Evolutionary conservation across 2,329 filamentous ascomycete genomes (phyloP), one percentile per base, ranked within the genome.

Genomic region (Orbilia javanica): DNA sequence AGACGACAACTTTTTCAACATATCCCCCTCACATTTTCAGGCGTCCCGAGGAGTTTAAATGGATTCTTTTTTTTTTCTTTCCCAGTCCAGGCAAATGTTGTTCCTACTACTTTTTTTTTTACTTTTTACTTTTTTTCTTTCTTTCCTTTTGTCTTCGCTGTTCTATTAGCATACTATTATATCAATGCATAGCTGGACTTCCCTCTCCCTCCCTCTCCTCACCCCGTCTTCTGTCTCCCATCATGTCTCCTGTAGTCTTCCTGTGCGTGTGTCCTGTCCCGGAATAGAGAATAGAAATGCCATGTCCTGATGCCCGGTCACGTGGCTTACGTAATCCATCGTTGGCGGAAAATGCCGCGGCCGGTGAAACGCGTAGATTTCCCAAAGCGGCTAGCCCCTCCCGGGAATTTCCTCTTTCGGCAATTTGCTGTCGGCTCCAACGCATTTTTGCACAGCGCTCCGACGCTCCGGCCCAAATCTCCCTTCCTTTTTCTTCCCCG

Each of bases 11-110:
- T 27, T 36, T 46, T 55, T 13, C 44, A 48, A 39, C 48, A 68
- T 63, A 64, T 77, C 48, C 57, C n/a, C 31, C 53, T 62, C 46
- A 68, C 67, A 78, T 78, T 78, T 72, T 78, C 74, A 72, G 74
- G 74, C 74, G 74, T 78, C 74, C 34, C 50, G 29, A 72, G 74
- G 74, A 72, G 67, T 72, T 70, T 46, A 60, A 29, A 34, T 57
- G 48, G 39, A 62, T 67, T 60, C 29, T 42, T 25, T 44, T 57
- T 50, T 60, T 50, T 27, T n/a, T 46, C 46, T 36, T 66, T 60
- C 20, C 10, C 31, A 34, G 5, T 34, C 10, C 31, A 34, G n/a
- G n/a, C 36, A 39, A 5, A 15, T 20, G 5, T 18, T 68, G 20
- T 46, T 44, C 20, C 22, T 62, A 4, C 20, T 20, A 57, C 20